Evolutionary conservation across 306 rosid genomes (phyloP).

Genomic region (Cucurbita argyrosperma): DNA sequence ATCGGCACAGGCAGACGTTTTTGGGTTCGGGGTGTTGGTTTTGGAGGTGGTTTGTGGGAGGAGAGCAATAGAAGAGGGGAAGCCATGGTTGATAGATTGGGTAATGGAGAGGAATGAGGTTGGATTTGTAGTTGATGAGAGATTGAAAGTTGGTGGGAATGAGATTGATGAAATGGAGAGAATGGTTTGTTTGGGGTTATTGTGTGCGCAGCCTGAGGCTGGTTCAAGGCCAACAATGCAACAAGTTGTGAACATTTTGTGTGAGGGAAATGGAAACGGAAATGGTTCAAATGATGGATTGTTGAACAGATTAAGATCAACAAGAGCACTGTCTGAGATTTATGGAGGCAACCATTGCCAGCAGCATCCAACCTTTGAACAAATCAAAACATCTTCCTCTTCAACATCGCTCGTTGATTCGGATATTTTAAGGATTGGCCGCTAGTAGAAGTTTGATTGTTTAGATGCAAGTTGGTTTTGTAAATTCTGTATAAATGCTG

Average conservation of each 20-base stretch:
- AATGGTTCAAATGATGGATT: slow-evolving; percentile 16
- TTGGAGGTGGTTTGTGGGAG: slow-evolving; percentile 44
- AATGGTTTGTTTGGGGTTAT: slow-evolving; percentile 39
- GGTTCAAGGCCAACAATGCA: slow-evolving; percentile 40
- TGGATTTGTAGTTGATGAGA: slow-evolving; percentile 27
- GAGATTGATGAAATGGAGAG: slow-evolving; percentile 30
- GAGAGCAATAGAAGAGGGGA: slow-evolving; percentile 42
- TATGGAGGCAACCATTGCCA: slow-evolving; percentile 1
- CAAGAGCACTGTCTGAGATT: slow-evolving; percentile 16
- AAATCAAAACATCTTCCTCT: slow-evolving; percentile 20
- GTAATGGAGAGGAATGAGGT: slow-evolving; percentile 20
- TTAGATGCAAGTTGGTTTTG: background rate
- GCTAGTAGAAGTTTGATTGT: slow-evolving; percentile 6
- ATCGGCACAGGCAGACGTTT: slow-evolving; percentile 33
- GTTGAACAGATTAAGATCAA: slow-evolving; percentile 18
- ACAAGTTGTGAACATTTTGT: slow-evolving; percentile 40
- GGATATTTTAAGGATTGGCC: slow-evolving; percentile 1
- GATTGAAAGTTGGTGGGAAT: slow-evolving; percentile 25
- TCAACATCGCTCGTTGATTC: slow-evolving; percentile 11
- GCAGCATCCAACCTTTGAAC: slow-evolving; percentile 29
- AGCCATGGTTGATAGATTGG: slow-evolving; percentile 37
- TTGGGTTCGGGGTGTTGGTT: slow-evolving; percentile 45
- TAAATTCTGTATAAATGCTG: background rate
- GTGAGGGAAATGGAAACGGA: slow-evolving; percentile 2
- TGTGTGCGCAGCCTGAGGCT: slow-evolving; percentile 41